A percentile compares a stretch with the other conserved stretches of the same genome.
Evolutionary conservation across 495 filamentous ascomycete species (phyloP).

Genomic region (Aspergillus sclerotioniger): DNA sequence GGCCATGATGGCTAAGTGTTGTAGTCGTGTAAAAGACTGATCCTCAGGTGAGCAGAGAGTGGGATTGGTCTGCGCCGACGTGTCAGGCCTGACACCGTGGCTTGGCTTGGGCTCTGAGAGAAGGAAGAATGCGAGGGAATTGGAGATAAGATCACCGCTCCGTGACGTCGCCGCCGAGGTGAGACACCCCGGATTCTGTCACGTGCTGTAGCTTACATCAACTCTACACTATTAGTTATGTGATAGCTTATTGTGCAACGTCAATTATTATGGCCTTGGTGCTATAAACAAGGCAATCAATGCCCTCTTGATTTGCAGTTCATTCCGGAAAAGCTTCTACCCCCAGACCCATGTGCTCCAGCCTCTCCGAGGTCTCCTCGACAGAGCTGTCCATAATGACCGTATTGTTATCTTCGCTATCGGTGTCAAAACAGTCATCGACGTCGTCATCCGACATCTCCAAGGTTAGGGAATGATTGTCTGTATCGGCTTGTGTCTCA

Average conservation of each 20-base stretch:
- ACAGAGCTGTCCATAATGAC: conserved; percentile 10
- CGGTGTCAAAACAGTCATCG: conserved; percentile 8
- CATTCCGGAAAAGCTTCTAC: not conserved
- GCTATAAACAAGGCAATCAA: not conserved
- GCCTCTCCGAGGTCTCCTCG: conserved; percentile 4
- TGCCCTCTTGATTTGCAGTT: not conserved
- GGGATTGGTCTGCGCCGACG: not conserved
- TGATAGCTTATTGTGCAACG: not conserved
- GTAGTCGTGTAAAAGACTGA: not conserved
- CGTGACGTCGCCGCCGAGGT: conserved; percentile 31
- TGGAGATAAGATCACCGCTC: conserved; percentile 13
- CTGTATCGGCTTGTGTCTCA: not conserved
- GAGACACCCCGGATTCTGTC: conserved; percentile 17
- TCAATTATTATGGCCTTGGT: not conserved
- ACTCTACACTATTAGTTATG: too few species aligned
- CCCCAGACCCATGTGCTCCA: not conserved
- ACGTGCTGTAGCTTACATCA: conserved; percentile 15
- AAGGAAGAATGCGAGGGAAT: not conserved
- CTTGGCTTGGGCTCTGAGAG: not conserved
- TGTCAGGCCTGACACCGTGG: not conserved
- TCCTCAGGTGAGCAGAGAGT: not conserved
- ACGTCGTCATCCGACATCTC: conserved; percentile 12
- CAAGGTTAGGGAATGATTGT: conserved; percentile 10
- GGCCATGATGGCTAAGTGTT: conserved; percentile 53
- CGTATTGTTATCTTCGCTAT: conserved; percentile 13